Evolutionary conservation across 2,329 filamentous ascomycete genomes (phyloP).

Genomic region (Xylogone sp.): DNA sequence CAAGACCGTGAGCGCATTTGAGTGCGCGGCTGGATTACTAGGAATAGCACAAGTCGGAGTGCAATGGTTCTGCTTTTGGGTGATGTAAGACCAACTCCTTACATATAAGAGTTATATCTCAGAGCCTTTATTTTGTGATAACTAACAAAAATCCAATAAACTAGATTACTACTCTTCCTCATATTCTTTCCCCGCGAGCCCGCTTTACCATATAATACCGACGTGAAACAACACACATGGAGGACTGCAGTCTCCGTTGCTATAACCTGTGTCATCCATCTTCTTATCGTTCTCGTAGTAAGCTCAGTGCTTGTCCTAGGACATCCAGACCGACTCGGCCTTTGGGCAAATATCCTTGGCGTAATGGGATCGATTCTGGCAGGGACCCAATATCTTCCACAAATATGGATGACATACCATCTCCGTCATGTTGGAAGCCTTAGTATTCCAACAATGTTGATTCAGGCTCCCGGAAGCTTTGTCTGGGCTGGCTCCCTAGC

Average conservation of each 20-base stretch:
- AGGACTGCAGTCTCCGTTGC: slow-evolving; percentile 77
- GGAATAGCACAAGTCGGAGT: slow-evolving; percentile 88
- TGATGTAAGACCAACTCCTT: slow-evolving; percentile 67
- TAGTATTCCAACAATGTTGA: slow-evolving; percentile 97
- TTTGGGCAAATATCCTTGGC: slow-evolving; percentile 84
- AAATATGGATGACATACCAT: slow-evolving; percentile 87
- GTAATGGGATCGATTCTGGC: slow-evolving; percentile 75
- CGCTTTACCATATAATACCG: slow-evolving; percentile 30
- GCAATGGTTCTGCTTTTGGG: slow-evolving; percentile 87
- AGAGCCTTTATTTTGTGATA: too few relatives aligned
- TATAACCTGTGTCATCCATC: slow-evolving; percentile 68
- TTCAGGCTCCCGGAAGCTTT: slow-evolving; percentile 91
- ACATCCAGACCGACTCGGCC: slow-evolving; percentile 59
- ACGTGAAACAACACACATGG: slow-evolving; percentile 59
- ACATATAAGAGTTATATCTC: too few relatives aligned
- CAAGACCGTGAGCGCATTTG: slow-evolving; percentile 71
- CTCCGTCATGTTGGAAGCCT: slow-evolving; percentile 85
- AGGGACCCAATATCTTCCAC: slow-evolving; percentile 87
- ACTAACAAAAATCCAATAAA: too few relatives aligned
- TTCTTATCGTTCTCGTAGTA: slow-evolving; percentile 65
- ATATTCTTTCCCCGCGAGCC: slow-evolving; percentile 78
- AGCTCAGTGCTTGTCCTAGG: slow-evolving; percentile 64
- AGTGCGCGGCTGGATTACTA: slow-evolving; percentile 80
- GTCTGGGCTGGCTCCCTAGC: slow-evolving; percentile 85
- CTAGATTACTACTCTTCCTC: slow-evolving; percentile 85